These are phyloP conservation scores for Pezicula radicicola DNA, from an alignment of 2,329 filamentous ascomycete genomes.

Conservation along the genomic window DNA sequence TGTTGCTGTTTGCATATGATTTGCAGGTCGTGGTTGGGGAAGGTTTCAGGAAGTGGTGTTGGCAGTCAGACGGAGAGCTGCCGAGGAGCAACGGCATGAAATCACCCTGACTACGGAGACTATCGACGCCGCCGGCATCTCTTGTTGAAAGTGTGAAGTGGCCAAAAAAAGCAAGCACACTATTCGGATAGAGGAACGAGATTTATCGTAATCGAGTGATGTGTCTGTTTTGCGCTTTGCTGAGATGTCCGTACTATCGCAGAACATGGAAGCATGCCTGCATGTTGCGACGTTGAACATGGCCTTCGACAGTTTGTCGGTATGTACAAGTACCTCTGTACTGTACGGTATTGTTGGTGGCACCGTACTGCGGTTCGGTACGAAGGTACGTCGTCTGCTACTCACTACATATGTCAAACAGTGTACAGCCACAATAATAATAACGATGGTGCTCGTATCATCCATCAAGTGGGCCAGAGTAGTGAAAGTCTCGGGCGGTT, in stretches of 20 bases:
- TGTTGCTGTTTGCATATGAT: no score
- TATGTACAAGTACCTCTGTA: background rate
- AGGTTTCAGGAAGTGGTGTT: background rate
- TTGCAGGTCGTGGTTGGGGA: background rate
- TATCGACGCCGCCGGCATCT: no score
- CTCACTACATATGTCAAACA: background rate
- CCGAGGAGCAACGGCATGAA: no score
- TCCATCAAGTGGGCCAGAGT: conserved; percentile 12
- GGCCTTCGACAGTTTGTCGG: background rate
- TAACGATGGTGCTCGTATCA: background rate
- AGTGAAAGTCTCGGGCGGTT: conserved; percentile 1
- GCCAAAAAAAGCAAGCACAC: no score
- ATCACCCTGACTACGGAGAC: no score
- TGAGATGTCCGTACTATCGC: background rate
- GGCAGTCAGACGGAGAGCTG: background rate
- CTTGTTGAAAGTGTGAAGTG: no score
- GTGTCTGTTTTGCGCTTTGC: background rate
- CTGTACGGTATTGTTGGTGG: no score
- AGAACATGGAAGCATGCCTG: background rate
- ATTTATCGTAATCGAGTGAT: no score
- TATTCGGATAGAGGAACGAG: no score
- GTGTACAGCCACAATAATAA: conserved; percentile 12
- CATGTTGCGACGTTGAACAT: background rate
- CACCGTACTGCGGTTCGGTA: no score
- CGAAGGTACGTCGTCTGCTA: background rate